Base-by-base conservation (phyloP, 805 yeast species). In the Pichia gijzeniarum region DNA sequence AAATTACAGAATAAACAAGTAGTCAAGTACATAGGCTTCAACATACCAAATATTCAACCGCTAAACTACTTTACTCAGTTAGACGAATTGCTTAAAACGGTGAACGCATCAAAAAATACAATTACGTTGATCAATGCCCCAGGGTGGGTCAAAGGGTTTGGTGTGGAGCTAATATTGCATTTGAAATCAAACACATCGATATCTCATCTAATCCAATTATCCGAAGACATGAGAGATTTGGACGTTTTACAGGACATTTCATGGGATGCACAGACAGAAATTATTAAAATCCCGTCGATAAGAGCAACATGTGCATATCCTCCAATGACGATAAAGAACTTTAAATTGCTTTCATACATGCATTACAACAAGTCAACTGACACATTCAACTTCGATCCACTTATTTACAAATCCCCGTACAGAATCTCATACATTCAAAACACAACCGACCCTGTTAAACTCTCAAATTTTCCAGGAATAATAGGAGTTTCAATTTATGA, bases 121-220 rank as follows among this genome's bases (percentile, higher is more conserved):
- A 12, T 44, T 5, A 44, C 48, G 3, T 60, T 89, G 1, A 71
- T 90, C 4, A 89, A 89, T 55, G 77, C 90, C 1, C 91, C 96
- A 0, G 96, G 96, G 0, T 89, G 96, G 96, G 76, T 88, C 27
- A 85, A 85, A 61, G 97, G 96, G 0, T 79, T 78, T 50, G 97
- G 97, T 0, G 69, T 81, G 14, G 82, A 79, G 40, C 63, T 89
- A 8, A 67, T 85, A n/a, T 68, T 63, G 14, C 65, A 70, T 22
- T 63, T 84, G 2, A 67, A 80, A 2, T 48, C 54, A 0, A 48
- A 60, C 9, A 60, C 76, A 1, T 62, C 68, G 21, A 86, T 95
- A 0, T 73, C 82, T 0, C 71, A 76, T 49, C 58, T 85, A 20
- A 60, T 85, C 0, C 73, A 79, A 45, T 56, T 89, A 45, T 76